Evolutionary conservation across 352 stramenopile genomes (phyloP), one percentile per base, ranked within the genome.

Genomic region (Phytophthora syringae): DNA sequence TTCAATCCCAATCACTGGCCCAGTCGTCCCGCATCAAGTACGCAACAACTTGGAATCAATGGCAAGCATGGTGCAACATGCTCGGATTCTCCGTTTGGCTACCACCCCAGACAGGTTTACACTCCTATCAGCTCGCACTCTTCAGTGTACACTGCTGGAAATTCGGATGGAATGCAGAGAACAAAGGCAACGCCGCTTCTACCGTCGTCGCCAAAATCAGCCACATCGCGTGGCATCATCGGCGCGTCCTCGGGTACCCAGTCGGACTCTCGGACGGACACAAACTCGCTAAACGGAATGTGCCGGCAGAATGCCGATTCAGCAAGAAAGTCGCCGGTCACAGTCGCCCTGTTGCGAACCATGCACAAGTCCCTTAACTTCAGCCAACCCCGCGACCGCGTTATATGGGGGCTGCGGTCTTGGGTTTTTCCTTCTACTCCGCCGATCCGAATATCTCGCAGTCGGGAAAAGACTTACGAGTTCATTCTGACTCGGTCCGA

Each of bases 151-250:
- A 61, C 32, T 52, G 24, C 11, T 61, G 34, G 60, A 3, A 7
- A 1, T 60, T 52, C 28, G 65, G 65, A 11, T 13, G 20, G 28
- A 49, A 9, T 32, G 58, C 55, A 21, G 15, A 9, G 15, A 28
- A 0, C 45, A 42, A 5, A 2, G 59, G 59, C 20, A 79, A 77
- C 28, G 16, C 40, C 40, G 22, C 60, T 21, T 22, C 6, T 0
- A 79, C 70, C 59, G 57, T 77, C 15, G 21, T 74, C 50, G 60
- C 70, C 51, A 78, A 74, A 18, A 32, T 74, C 25, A 67, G 52
- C 42, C 55, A 68, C 12, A 28, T 65, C 16, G 43, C 48, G 37
- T 65, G 49, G 58, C 18, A 67, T 67, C 48, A 60, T 60, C 39
- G 36, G 16, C 1, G 51, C 10, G 9, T 27, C 1, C 6, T 34